phyloP scores from a whole-genome alignment of 1,284 basidiomycete species.

The Cystobasidium pallidum region DNA sequence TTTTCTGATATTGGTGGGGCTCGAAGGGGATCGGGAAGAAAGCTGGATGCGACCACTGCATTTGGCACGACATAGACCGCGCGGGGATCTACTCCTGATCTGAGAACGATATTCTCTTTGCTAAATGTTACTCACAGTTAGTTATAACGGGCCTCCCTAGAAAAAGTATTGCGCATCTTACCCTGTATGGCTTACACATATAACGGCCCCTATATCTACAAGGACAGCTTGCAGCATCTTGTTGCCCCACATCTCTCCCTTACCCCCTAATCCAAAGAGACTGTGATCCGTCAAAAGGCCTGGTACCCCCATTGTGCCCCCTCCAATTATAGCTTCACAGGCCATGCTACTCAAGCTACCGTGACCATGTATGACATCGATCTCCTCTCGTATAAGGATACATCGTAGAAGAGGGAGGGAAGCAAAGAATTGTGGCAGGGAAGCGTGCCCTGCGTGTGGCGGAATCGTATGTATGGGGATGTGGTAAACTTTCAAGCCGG shows the following conservation, averaged over 20 bases:
- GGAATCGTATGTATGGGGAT: conserved; percentile 81
- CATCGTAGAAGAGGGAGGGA: conserved; percentile 87
- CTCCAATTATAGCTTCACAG: conserved; percentile 88
- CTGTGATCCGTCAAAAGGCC: conserved; percentile 97
- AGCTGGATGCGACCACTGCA: conserved; percentile 84
- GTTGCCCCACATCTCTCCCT: conserved; percentile 94
- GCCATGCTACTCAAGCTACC: conserved; percentile 86
- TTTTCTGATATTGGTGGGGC: conserved; percentile 57
- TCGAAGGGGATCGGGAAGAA: conserved; percentile 65
- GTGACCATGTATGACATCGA: conserved; percentile 89
- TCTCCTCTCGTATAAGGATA: conserved; percentile 82
- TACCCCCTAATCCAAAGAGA: conserved; percentile 93
- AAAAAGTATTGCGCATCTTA: conserved; percentile 56
- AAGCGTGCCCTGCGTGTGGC: conserved; percentile 74
- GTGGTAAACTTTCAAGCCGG: conserved; percentile 87
- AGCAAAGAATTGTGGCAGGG: conserved; percentile 90
- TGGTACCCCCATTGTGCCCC: conserved; percentile 73
- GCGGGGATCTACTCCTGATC: conserved; percentile 72
- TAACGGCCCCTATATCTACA: conserved; percentile 87
- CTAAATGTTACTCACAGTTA: conserved; percentile 45
- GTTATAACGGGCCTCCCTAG: not conserved
- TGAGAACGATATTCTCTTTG: conserved; percentile 86
- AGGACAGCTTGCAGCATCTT: conserved; percentile 86
- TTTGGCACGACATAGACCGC: conserved; percentile 92
- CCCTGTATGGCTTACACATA: conserved; percentile 98